A percentile compares a stretch with the other conserved stretches of the same genome.
Evolutionary conservation across 192 early-diverging fungal species (phyloP).

Genomic region (Gamsiella multidivaricata): DNA sequence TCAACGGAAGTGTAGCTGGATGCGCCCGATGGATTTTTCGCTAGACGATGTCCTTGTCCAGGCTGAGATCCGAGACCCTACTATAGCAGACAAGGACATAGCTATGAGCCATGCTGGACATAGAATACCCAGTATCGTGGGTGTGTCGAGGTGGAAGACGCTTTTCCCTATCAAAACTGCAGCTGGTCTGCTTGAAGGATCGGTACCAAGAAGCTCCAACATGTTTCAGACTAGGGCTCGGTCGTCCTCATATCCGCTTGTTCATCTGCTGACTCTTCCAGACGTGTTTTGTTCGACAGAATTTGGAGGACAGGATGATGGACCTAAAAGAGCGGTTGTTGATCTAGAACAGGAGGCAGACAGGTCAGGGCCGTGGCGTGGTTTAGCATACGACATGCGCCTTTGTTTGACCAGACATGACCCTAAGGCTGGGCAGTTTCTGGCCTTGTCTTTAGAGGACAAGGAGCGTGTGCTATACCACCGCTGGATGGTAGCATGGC

Average conservation of each 20-base stretch:
- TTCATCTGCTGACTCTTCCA: conserved; percentile 30
- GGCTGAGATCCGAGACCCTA: not conserved
- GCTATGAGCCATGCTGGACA: not conserved
- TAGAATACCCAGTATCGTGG: conserved; percentile 2
- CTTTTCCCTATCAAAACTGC: not conserved
- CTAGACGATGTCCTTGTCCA: conserved; percentile 26
- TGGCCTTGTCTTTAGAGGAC: conserved; percentile 1
- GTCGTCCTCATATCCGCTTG: conserved; percentile 23
- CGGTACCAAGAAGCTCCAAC: conserved; percentile 10
- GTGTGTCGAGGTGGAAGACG: conserved; percentile 31
- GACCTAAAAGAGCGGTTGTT: no score
- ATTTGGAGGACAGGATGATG: conserved; percentile 7
- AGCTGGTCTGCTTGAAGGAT: not conserved
- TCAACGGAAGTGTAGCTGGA: not conserved
- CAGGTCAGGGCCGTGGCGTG: not conserved
- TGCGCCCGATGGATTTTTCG: conserved; percentile 31
- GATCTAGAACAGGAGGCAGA: no score
- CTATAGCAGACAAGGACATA: not conserved
- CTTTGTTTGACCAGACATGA: not conserved
- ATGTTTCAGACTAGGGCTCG: conserved; percentile 8
- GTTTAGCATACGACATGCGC: not conserved
- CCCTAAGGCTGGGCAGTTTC: conserved; percentile 9
- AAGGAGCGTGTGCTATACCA: conserved; percentile 36
- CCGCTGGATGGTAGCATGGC: conserved; percentile 47
- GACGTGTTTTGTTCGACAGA: conserved; percentile 15